These are phyloP conservation scores for Cornus florida DNA, from an alignment of 148 eudicot species.

Conservation along the genomic window DNA sequence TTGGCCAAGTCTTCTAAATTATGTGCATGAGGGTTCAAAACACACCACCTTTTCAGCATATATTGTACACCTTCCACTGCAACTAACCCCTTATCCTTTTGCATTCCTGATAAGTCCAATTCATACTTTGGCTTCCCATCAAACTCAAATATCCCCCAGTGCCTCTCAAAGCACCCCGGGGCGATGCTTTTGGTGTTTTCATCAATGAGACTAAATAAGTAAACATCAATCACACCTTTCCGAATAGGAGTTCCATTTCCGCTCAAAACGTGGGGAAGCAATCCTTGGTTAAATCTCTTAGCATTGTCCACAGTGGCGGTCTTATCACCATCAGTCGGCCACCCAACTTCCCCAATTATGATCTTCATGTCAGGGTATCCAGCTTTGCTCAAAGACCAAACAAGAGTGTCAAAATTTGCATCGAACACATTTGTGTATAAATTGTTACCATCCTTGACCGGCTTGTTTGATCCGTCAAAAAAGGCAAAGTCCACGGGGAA, in stretches of 20 bases:
- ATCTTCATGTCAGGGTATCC: constrained; percentile 82
- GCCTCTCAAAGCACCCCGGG: constrained; percentile 91
- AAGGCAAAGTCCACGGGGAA: constrained; percentile 87
- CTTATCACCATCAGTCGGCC: constrained; percentile 94
- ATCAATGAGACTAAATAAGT: constrained; percentile 83
- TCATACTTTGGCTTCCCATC: constrained; percentile 93
- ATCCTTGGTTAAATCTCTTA: constrained; percentile 76
- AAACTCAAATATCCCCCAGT: constrained; percentile 94
- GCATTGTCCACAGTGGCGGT: constrained; percentile 68
- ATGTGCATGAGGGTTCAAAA: constrained; percentile 49
- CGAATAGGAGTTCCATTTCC: constrained; percentile 74
- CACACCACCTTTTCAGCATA: constrained; percentile 70
- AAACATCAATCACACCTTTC: constrained; percentile 57
- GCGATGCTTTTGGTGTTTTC: constrained; percentile 82
- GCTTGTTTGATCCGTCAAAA: constrained; percentile 65
- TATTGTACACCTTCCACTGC: constrained; percentile 71
- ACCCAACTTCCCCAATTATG: constrained; percentile 92
- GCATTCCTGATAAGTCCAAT: constrained; percentile 58
- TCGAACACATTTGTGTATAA: constrained; percentile 86
- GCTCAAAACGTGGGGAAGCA: constrained; percentile 58
- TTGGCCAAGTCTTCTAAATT: constrained; percentile 48
- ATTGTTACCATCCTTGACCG: constrained; percentile 48
- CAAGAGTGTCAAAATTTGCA: constrained; percentile 87
- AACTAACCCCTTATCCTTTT: constrained; percentile 48
- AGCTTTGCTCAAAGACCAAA: constrained; percentile 66